Percentiles rank a stretch among this genome's conserved stretches.
These are phyloP conservation scores for Fusarium xyrophilum DNA, from an alignment of 2,329 filamentous ascomycete species.

Conservation along the genomic window DNA sequence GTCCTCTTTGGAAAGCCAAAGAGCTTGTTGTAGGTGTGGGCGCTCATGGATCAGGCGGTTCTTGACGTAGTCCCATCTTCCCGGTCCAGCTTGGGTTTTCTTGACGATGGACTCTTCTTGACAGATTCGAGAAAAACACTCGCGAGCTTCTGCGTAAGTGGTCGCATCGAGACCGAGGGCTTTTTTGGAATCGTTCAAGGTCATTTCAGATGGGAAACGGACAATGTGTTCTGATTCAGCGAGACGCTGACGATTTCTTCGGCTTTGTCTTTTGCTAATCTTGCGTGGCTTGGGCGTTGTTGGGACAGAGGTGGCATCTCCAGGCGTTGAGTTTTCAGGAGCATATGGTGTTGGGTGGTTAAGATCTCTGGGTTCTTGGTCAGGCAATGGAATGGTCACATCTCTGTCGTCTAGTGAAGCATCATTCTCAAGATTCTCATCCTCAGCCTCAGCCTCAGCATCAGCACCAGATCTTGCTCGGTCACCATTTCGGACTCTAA, in stretches of 20 bases:
- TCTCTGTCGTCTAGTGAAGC: conserved; percentile 6
- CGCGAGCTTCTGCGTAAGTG: conserved; percentile 69
- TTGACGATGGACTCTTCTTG: conserved; percentile 71
- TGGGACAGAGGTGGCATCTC: neutral
- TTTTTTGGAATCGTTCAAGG: conserved; percentile 77
- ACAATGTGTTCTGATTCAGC: conserved; percentile 73
- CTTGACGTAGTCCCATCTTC: conserved; percentile 76
- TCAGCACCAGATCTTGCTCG: conserved; percentile 47
- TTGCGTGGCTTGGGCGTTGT: neutral
- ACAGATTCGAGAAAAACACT: conserved; percentile 74
- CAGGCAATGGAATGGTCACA: conserved; percentile 3
- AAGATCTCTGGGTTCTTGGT: neutral
- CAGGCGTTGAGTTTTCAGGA: neutral
- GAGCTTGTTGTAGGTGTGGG: conserved; percentile 66
- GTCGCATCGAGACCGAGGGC: conserved; percentile 69
- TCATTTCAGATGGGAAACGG: conserved; percentile 83
- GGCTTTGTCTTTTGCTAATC: conserved; percentile 59
- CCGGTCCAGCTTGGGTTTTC: conserved; percentile 76
- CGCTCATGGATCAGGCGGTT: conserved; percentile 69
- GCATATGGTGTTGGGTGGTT: neutral
- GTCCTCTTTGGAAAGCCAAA: conserved; percentile 64
- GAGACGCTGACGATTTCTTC: conserved; percentile 71
- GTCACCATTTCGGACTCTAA: conserved; percentile 68
- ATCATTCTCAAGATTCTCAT: conserved; percentile 14
- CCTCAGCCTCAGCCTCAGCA: conserved; percentile 17